Percentiles rank a stretch among this genome's conserved stretches.
These are phyloP conservation scores for Mucor plumbeus DNA, from an alignment of 371 early-diverging fungal genomes.

Conservation along the genomic window DNA sequence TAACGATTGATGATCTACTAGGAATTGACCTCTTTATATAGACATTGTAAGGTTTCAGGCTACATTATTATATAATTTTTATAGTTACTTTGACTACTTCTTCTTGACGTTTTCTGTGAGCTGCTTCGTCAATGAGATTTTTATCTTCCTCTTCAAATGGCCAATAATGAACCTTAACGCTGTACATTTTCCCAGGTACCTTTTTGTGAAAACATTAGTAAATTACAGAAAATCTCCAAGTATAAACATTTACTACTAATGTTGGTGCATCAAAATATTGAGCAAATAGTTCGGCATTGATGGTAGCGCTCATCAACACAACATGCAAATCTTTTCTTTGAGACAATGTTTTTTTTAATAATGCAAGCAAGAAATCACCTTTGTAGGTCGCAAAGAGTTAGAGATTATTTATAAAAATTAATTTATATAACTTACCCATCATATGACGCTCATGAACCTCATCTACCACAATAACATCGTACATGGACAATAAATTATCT, in stretches of 20 bases:
- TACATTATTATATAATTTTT: not conserved
- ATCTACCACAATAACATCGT: constrained; percentile 74
- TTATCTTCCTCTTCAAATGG: constrained; percentile 48
- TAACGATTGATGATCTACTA: constrained; percentile 49
- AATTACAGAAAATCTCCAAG: too few relatives aligned
- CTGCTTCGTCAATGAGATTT: constrained; percentile 60
- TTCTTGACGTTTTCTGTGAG: constrained; percentile 47
- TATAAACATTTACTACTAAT: constrained; percentile 31
- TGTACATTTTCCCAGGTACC: constrained; percentile 60
- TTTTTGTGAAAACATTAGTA: constrained; percentile 1
- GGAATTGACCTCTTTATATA: constrained; percentile 44
- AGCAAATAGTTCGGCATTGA: constrained; percentile 70
- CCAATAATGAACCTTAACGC: constrained; percentile 58
- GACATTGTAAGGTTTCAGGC: not conserved
- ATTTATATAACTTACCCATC: constrained; percentile 36
- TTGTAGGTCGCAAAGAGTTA: not conserved
- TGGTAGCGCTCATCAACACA: constrained; percentile 85
- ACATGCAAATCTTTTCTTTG: constrained; percentile 52
- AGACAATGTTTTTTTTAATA: constrained; percentile 53
- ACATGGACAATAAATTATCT: constrained; percentile 60
- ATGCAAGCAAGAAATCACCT: constrained; percentile 66
- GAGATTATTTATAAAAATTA: not conserved
- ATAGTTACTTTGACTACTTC: constrained; percentile 41
- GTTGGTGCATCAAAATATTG: constrained; percentile 64
- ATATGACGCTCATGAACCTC: constrained; percentile 79